These are phyloP conservation scores for Fusarium sp. DNA, from an alignment of 2,329 filamentous ascomycete species.

Conservation along the genomic window DNA sequence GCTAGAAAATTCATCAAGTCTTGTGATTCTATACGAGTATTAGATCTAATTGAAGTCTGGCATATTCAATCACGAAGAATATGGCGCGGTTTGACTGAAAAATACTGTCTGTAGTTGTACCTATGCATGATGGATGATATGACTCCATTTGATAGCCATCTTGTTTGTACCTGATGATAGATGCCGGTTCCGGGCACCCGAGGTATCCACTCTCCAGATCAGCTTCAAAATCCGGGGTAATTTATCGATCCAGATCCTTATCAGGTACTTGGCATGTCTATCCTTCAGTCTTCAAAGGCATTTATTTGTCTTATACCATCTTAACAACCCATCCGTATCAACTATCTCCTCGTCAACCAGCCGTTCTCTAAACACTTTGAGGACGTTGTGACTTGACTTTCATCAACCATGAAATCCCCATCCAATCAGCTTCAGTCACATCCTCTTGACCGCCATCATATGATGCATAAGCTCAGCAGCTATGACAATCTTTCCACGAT, in stretches of 20 bases:
- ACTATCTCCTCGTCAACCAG: not conserved
- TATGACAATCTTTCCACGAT: not conserved
- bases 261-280: slow-evolving; percentile 15
- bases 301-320: not conserved
- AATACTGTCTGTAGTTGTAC: not conserved
- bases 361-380: not conserved
- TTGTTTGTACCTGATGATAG: slow-evolving; percentile 24
- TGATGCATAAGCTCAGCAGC: slow-evolving; percentile 8
- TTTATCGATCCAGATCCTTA: slow-evolving; percentile 15
- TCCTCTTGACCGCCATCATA: slow-evolving; percentile 9
- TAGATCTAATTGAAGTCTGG: not conserved
- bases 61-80: not conserved
- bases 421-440: slow-evolving; percentile 11
- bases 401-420: not conserved
- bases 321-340: not conserved
- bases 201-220: slow-evolving; percentile 35
- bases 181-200: slow-evolving; percentile 17
- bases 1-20: slow-evolving; percentile 23
- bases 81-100: not conserved
- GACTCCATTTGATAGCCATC: slow-evolving; percentile 8
- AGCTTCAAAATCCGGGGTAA: slow-evolving; percentile 32
- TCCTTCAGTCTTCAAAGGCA: not conserved
- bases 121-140: slow-evolving; percentile 13
- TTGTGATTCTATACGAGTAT: slow-evolving; percentile 17
- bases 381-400: not conserved